Percentiles rank a stretch among this genome's conserved stretches.
Conservation (phyloP, 352 stramenopile species). For the Globisporangium okanoganense region DNA sequence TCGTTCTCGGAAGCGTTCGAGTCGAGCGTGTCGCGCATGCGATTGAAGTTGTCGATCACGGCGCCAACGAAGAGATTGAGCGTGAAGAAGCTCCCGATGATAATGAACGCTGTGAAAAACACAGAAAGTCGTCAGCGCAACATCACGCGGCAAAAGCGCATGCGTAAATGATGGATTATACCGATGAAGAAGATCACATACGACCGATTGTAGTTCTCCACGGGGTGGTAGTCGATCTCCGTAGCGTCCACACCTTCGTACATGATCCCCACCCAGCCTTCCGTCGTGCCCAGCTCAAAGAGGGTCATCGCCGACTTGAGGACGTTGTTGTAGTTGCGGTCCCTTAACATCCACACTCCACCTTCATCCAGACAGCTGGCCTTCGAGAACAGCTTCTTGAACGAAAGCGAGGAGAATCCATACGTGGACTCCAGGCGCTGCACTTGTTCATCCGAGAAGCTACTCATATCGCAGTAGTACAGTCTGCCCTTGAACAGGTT, state of each 20-base stretch:
- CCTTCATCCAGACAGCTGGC: slow-evolving; percentile 27
- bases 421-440: slow-evolving; percentile 24
- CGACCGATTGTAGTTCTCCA: slow-evolving; percentile 57
- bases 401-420: slow-evolving; percentile 36
- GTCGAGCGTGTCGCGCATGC: slow-evolving; percentile 42
- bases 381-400: slow-evolving; percentile 38
- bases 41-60: slow-evolving; percentile 87
- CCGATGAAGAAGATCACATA: slow-evolving; percentile 78
- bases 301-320: slow-evolving; percentile 49
- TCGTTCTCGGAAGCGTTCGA: slow-evolving; percentile 45
- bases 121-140: background rate
- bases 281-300: slow-evolving; percentile 85
- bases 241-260: slow-evolving; percentile 68
- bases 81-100: slow-evolving; percentile 85
- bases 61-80: slow-evolving; percentile 88
- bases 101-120: slow-evolving; percentile 56
- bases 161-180: slow-evolving; percentile 7
- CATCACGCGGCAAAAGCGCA: background rate
- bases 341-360: slow-evolving; percentile 23
- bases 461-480: slow-evolving; percentile 57
- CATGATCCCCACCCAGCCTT: slow-evolving; percentile 86
- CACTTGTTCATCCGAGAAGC: slow-evolving; percentile 23
- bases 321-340: slow-evolving; percentile 68
- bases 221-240: slow-evolving; percentile 62
- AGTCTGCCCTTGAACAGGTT: slow-evolving; percentile 87